Base-by-base conservation (phyloP, 2,329 filamentous ascomycete genomes). In the Arachnomyces sp. region DNA sequence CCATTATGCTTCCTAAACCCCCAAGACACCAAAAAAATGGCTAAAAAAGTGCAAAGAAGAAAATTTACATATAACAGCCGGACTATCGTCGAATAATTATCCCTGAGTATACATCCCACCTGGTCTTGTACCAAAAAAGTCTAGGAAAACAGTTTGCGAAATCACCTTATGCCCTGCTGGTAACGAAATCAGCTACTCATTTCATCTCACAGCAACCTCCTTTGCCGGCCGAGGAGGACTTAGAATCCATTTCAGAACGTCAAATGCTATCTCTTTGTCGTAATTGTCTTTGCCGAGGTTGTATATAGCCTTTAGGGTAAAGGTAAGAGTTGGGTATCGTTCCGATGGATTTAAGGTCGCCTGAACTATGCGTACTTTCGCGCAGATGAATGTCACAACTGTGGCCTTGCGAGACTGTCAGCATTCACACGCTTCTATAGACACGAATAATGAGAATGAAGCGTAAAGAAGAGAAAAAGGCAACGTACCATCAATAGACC, bases 381-480 rank as follows among this genome's bases (percentile, higher is more conserved):
- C 28, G 15, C 12, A 34, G 1, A 39, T 43, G 31, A 46, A 44
- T 2, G 39, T 46, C 34, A 44, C 34, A 14, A 46, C 31, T 16
- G 42, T 48, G 32, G 36, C 46, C 43, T 41, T 35, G 28, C 12
- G 33, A 28, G n/a, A 13, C 30, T 33, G 35, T 37, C 15, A 42
- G 31, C 32, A 28, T 28, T 28, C 15, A 11, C 12, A 35, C 32
- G 33, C 4, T 32, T n/a, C 34, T 13, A 34, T 13, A 15, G 25
- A 36, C 16, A 40, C 17, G 32, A 30, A 28, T 8, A 39, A 25
- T 17, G 31, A 17, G 30, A 39, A 34, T 16, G 15, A 40, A 29
- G 32, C 29, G 20, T 3, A 39, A 45, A 25, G 31, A 28, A 32
- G 29, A 41, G 12, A 31, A 36, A 15, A 30, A 20, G n/a, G 7